A percentile compares a stretch with the other conserved stretches of the same genome.
phyloP scores from a whole-genome alignment of 1,284 basidiomycete species.

The Naganishia sp. region DNA sequence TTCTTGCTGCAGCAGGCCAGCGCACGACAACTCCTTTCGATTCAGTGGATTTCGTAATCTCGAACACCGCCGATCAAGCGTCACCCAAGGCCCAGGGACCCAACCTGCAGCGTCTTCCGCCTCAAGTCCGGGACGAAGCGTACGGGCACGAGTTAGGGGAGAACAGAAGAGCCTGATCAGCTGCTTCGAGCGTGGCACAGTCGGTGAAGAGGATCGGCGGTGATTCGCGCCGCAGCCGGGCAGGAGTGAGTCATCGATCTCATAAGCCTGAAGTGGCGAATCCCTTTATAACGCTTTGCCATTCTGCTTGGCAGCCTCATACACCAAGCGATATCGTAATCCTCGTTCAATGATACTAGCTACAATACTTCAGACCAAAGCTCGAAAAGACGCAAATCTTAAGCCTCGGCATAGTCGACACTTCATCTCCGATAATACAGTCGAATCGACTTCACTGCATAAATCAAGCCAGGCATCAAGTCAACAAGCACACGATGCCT shows the following conservation, averaged over 20 bases:
- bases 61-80: too few species aligned
- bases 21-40: too few species aligned
- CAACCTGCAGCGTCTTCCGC: background rate
- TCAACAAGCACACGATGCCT: too few species aligned
- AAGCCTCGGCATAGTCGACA: background rate
- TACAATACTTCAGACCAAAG: background rate
- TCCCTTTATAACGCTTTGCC: background rate
- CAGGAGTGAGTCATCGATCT: conserved; percentile 5
- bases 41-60: too few species aligned
- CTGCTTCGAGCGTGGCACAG: background rate
- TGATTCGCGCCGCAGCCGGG: background rate
- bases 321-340: background rate
- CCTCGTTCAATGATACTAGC: background rate
- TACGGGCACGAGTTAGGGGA: background rate
- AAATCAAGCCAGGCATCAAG: background rate
- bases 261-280: background rate
- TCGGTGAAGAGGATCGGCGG: conserved; percentile 1
- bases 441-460: background rate
- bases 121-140: background rate
- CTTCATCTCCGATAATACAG: background rate
- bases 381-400: background rate
- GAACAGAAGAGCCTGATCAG: conserved; percentile 1
- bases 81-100: too few species aligned
- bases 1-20: too few species aligned
- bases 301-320: background rate